Base-by-base conservation (phyloP, 306 rosid species). In the Cajanus cajan region DNA sequence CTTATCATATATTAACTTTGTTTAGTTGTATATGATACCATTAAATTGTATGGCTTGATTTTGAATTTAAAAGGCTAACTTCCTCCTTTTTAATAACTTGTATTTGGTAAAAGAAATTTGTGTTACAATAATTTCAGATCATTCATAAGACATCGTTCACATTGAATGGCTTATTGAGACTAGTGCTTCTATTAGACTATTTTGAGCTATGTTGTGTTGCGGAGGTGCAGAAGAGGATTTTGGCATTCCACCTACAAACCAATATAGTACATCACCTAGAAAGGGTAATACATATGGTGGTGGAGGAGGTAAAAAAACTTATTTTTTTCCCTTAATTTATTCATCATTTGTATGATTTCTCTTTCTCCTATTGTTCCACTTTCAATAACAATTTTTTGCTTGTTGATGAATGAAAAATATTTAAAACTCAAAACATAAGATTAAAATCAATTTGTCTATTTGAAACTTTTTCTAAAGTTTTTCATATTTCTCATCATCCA, bases 181-280 rank as follows among this genome's bases (percentile, higher is more conserved):
- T 74, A 76, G 7, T 73, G 83, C 39, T 66, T 80, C 19, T 16
- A 55, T 65, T 69, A 82, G 4, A 37, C 31, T 37, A 77, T 3
- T 7, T 68, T 73, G 82, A 89, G 89, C 76, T 40, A 92, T 92
- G 97, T 70, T 73, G 81, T 92, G 97, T 71, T 92, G 94, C 36
- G 94, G 93, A 74, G 94, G 83, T 63, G 78, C 82, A 34, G 97
- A 92, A 83, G 97, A 92, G 81, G 97, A 92, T 73, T 43, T 22
- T 83, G 72, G 13, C 21, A 86, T 88, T 39, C 88, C 90, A 6
- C 90, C 93, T 15, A 76, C 91, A 22, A 88, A 79, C 77, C 91
- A 92, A 62, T 78, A 79, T 45, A 61, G 52, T 68, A 85, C 93
- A 55, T 86, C 91, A 9, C 84, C 90, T 41, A 44, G 78, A 78